Evolutionary conservation across 2,329 filamentous ascomycete species (phyloP).

Genomic region (Fonsecaea nubica): DNA sequence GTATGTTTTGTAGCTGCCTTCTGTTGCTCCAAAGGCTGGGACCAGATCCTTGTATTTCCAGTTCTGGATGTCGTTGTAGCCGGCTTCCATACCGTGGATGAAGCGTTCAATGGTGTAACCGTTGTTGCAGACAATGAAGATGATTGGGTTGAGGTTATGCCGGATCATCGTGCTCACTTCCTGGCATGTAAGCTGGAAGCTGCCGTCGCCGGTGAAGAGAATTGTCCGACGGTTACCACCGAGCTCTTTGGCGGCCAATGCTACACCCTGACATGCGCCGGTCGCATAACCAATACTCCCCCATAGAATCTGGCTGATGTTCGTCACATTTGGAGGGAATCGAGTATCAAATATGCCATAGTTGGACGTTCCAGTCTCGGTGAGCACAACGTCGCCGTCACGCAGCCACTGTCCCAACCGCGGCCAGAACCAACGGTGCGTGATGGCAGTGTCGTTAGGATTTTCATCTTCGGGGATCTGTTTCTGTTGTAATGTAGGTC

Average conservation of each 20-base stretch:
- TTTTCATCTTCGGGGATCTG: constrained; percentile 48
- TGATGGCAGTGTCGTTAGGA: constrained; percentile 49
- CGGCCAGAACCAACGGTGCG: constrained; percentile 65
- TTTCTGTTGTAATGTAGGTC: constrained; percentile 65
- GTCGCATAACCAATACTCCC: constrained; percentile 68
- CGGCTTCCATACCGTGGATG: constrained; percentile 61
- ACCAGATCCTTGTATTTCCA: constrained; percentile 61
- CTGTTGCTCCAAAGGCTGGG: constrained; percentile 37
- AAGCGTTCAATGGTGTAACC: constrained; percentile 66
- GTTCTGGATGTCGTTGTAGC: constrained; percentile 61
- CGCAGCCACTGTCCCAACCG: constrained; percentile 63
- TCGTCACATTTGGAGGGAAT: constrained; percentile 57
- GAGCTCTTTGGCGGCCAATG: constrained; percentile 61
- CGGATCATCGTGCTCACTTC: constrained; percentile 70
- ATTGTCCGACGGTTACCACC: constrained; percentile 63
- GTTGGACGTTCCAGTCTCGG: constrained; percentile 66
- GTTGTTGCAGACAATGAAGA: constrained; percentile 64
- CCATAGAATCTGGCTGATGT: constrained; percentile 63
- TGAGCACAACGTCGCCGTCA: constrained; percentile 63
- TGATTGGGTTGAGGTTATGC: constrained; percentile 57
- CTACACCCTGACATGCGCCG: constrained; percentile 62
- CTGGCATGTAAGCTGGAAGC: constrained; percentile 70
- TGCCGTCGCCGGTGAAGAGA: constrained; percentile 67
- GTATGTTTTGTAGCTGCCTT: constrained; percentile 61
- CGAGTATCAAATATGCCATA: constrained; percentile 60